Percentiles rank a stretch among this genome's conserved stretches.
Conservation (phyloP, 2,329 filamentous ascomycete species). For the Elsinoe arachidis region DNA sequence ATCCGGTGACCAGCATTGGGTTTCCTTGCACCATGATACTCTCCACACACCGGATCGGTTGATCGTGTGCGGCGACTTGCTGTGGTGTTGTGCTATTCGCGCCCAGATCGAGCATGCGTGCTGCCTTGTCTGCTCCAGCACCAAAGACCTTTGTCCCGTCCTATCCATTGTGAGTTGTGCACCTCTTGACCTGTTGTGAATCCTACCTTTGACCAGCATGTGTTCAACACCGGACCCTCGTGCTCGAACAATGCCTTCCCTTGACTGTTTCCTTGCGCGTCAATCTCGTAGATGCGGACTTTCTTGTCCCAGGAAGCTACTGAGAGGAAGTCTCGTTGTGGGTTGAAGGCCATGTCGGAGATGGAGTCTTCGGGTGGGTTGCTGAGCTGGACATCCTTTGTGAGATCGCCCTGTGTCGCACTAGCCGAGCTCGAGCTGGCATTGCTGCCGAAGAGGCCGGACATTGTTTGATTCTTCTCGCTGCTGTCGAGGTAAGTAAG, state of each 20-base stretch:
- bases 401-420: conserved; percentile 81
- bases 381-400: conserved; percentile 72
- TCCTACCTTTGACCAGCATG: conserved; percentile 79
- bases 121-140: conserved; percentile 81
- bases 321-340: conserved; percentile 69
- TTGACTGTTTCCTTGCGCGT: conserved; percentile 64
- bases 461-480: conserved; percentile 42
- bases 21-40: conserved; percentile 51
- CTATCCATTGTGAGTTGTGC: conserved; percentile 37
- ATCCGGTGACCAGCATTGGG: conserved; percentile 83
- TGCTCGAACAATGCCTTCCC: conserved; percentile 82
- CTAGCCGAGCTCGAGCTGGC: conserved; percentile 45
- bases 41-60: conserved; percentile 69
- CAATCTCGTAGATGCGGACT: conserved; percentile 92
- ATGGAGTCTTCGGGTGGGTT: conserved; percentile 82
- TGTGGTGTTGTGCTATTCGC: conserved; percentile 42
- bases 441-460: conserved; percentile 49
- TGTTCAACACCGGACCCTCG: conserved; percentile 72
- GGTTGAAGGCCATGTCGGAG: conserved; percentile 76
- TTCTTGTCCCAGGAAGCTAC: conserved; percentile 97
- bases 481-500: background rate
- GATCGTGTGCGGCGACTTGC: conserved; percentile 77
- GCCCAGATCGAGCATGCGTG: conserved; percentile 76
- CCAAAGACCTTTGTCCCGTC: conserved; percentile 85
- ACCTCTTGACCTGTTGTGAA: conserved; percentile 6